These are phyloP conservation scores for Blastosporella zonata DNA, from an alignment of 1,284 basidiomycete species.

Conservation along the genomic window DNA sequence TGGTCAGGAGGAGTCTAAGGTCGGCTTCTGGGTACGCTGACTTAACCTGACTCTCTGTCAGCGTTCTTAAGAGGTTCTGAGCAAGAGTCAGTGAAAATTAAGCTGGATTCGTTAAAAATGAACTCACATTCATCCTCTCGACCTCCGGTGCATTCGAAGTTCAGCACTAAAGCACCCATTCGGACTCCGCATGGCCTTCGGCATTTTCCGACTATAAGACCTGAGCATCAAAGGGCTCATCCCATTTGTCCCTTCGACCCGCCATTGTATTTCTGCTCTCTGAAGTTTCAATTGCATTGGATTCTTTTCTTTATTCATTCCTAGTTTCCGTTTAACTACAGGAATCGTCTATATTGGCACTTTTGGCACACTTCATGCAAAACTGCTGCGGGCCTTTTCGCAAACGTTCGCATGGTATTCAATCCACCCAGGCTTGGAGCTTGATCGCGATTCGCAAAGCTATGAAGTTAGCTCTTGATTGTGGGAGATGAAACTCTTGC, in stretches of 20 bases:
- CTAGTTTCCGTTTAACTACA: no score
- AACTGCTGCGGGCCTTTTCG: no score
- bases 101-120: slow-evolving; percentile 24
- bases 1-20: slow-evolving; percentile 67
- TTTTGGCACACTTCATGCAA: no score
- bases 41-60: slow-evolving; percentile 66
- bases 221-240: not conserved
- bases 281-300: no score
- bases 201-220: slow-evolving; percentile 14
- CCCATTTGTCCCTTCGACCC: not conserved
- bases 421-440: no score
- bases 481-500: no score
- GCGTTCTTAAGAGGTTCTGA: slow-evolving; percentile 73
- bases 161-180: slow-evolving; percentile 12
- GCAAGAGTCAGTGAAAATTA: slow-evolving; percentile 15
- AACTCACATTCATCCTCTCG: slow-evolving; percentile 41
- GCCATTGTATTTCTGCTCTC: not conserved
- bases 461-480: no score
- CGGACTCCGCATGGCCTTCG: slow-evolving; percentile 16
- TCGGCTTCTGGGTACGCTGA: slow-evolving; percentile 51
- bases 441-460: no score
- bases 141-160: slow-evolving; percentile 20
- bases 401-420: no score
- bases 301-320: no score
- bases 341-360: no score